These are phyloP conservation scores for Calycina marina DNA, from an alignment of 2,329 filamentous ascomycete species.

Conservation along the genomic window DNA sequence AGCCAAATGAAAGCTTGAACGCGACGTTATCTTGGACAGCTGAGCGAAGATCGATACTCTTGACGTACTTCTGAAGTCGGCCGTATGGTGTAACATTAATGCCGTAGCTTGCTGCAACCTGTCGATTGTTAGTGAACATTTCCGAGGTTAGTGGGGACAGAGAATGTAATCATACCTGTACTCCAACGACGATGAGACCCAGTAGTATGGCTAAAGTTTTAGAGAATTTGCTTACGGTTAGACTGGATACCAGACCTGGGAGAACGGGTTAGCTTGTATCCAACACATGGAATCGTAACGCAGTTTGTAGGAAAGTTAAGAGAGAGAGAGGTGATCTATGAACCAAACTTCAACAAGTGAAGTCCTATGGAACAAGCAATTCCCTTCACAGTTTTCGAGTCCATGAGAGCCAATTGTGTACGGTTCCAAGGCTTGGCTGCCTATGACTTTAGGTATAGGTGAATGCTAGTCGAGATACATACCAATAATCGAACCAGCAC, in stretches of 20 bases:
- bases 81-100: conserved; percentile 28
- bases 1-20: conserved; percentile 43
- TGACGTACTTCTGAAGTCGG: conserved; percentile 33
- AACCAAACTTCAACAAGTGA: neutral
- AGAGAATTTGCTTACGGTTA: conserved; percentile 57
- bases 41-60: conserved; percentile 31
- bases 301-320: too few species aligned
- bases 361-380: too few species aligned
- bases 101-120: conserved; percentile 35
- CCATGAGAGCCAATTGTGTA: too few species aligned
- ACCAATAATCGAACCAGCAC: conserved; percentile 21
- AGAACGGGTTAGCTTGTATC: too few species aligned
- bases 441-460: too few species aligned
- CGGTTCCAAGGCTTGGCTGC: too few species aligned
- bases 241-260: conserved; percentile 17
- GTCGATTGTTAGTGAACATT: conserved; percentile 5
- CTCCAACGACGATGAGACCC: conserved; percentile 45
- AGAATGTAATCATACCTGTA: conserved; percentile 13
- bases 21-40: conserved; percentile 24
- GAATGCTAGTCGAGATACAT: too few species aligned
- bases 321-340: neutral
- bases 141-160: neutral
- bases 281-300: too few species aligned
- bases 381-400: too few species aligned
- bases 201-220: conserved; percentile 53